These are phyloP conservation scores for Butyriboletus loyo DNA, from an alignment of 768 basidiomycete genomes.

Conservation along the genomic window DNA sequence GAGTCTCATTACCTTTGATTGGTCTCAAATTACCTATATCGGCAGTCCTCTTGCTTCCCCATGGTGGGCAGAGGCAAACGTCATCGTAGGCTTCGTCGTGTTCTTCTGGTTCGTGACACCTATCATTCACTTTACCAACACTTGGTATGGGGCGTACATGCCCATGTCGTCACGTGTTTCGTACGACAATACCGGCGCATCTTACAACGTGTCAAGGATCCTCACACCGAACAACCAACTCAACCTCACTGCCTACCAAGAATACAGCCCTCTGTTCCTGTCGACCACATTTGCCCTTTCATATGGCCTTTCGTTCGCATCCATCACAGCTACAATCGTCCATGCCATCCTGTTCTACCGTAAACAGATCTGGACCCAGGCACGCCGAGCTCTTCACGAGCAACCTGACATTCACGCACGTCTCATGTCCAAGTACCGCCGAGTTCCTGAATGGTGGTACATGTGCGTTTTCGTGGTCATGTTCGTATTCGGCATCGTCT, in stretches of 20 bases:
- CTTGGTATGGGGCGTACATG: slow-evolving; percentile 38
- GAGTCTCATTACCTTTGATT: slow-evolving; percentile 79
- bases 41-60: slow-evolving; percentile 34
- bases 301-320: slow-evolving; percentile 47
- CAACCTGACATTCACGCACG: slow-evolving; percentile 60
- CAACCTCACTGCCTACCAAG: slow-evolving; percentile 33
- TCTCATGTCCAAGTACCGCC: slow-evolving; percentile 55
- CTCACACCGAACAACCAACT: slow-evolving; percentile 33
- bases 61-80: slow-evolving; percentile 41
- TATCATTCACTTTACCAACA: slow-evolving; percentile 33
- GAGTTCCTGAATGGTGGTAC: slow-evolving; percentile 67
- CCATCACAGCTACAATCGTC: slow-evolving; percentile 39
- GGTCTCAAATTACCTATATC: slow-evolving; percentile 69
- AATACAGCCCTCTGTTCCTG: slow-evolving; percentile 42
- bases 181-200: slow-evolving; percentile 41
- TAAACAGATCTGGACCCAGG: slow-evolving; percentile 53
- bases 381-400: slow-evolving; percentile 48
- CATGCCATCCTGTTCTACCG: slow-evolving; percentile 53
- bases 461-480: slow-evolving; percentile 40
- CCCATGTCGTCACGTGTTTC: slow-evolving; percentile 41
- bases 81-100: slow-evolving; percentile 35
- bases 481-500: slow-evolving; percentile 59
- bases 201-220: slow-evolving; percentile 40
- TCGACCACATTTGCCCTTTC: slow-evolving; percentile 52
- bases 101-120: slow-evolving; percentile 34